Percentiles rank a stretch among this genome's conserved stretches.
Conservation (phyloP, 176 grass and related monocot species). For the Bolboschoenus planiculmis region DNA sequence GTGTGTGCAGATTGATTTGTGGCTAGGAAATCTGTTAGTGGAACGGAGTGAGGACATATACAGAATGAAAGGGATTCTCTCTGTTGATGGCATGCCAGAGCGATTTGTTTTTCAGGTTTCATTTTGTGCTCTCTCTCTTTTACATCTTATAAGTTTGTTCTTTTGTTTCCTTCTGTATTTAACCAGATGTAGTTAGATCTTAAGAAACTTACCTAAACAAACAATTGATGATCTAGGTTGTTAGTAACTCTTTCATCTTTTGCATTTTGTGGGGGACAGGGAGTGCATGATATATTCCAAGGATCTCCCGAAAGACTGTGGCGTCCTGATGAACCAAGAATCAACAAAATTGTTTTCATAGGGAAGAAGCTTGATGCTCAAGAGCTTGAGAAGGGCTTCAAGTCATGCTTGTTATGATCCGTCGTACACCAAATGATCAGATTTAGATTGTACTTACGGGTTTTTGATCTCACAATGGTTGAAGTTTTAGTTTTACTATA, state of each 20-base stretch:
- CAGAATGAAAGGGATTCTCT: slow-evolving; percentile 91
- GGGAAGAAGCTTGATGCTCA: slow-evolving; percentile 72
- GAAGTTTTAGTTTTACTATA: neutral
- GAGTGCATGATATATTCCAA: slow-evolving; percentile 98
- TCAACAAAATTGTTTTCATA: slow-evolving; percentile 99
- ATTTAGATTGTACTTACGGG: neutral
- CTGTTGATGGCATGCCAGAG: slow-evolving; percentile 88
- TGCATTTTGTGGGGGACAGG: slow-evolving; percentile 28
- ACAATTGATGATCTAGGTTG: neutral
- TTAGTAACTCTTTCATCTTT: neutral
- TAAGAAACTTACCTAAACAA: neutral
- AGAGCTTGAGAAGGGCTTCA: slow-evolving; percentile 90
- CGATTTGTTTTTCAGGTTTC: slow-evolving; percentile 92
- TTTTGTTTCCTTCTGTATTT: neutral
- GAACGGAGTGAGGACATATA: slow-evolving; percentile 91
- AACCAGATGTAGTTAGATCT: neutral
- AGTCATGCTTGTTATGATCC: slow-evolving; percentile 54
- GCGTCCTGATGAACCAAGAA: slow-evolving; percentile 59
- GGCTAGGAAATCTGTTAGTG: slow-evolving; percentile 81
- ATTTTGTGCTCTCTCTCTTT: slow-evolving; percentile 1
- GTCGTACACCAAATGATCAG: neutral
- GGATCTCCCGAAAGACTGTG: slow-evolving; percentile 91
- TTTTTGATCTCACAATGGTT: neutral
- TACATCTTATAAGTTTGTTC: neutral
- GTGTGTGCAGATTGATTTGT: slow-evolving; percentile 72